phyloP scores from a whole-genome alignment of 2,329 filamentous ascomycete species.

The Colletotrichum neosansevieriae region DNA sequence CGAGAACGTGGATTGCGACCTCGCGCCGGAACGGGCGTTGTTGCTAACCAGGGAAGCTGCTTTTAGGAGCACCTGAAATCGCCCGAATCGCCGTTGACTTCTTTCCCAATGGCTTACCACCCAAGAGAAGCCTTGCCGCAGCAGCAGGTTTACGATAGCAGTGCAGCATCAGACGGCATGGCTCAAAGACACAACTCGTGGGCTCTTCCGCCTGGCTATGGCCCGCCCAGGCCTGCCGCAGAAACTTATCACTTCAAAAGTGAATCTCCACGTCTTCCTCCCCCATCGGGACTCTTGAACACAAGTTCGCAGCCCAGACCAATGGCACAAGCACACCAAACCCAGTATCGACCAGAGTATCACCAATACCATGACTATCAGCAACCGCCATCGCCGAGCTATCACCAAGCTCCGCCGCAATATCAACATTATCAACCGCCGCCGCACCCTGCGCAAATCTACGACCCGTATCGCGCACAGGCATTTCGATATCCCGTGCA shows the following conservation, averaged over 20 bases:
- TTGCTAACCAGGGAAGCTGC: constrained; percentile 25
- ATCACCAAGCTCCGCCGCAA: constrained; percentile 41
- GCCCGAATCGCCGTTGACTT: background rate
- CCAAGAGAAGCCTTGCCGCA: constrained; percentile 45
- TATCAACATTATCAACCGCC: constrained; percentile 41
- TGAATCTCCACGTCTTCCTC: constrained; percentile 45
- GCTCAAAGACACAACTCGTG: constrained; percentile 50
- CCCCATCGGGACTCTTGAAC: constrained; percentile 44
- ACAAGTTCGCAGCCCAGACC: constrained; percentile 37
- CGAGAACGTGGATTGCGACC: constrained; percentile 33
- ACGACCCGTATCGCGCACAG: constrained; percentile 30
- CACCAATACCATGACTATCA: constrained; percentile 42
- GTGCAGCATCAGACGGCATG: constrained; percentile 51
- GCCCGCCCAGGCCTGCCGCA: constrained; percentile 44
- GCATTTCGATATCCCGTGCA: constrained; percentile 15
- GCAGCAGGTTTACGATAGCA: constrained; percentile 45
- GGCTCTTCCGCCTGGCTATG: constrained; percentile 45
- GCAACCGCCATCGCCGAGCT: constrained; percentile 43
- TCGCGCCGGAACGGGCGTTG: constrained; percentile 33
- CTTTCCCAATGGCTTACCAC: constrained; percentile 48
- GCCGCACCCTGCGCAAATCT: constrained; percentile 23
- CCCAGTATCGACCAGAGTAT: constrained; percentile 41
- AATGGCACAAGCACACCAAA: constrained; percentile 17
- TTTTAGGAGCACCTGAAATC: background rate
- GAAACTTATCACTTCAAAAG: constrained; percentile 45